phyloP scores from a whole-genome alignment of 73 alveolate species.

The Tetrahymena borealis region DNA sequence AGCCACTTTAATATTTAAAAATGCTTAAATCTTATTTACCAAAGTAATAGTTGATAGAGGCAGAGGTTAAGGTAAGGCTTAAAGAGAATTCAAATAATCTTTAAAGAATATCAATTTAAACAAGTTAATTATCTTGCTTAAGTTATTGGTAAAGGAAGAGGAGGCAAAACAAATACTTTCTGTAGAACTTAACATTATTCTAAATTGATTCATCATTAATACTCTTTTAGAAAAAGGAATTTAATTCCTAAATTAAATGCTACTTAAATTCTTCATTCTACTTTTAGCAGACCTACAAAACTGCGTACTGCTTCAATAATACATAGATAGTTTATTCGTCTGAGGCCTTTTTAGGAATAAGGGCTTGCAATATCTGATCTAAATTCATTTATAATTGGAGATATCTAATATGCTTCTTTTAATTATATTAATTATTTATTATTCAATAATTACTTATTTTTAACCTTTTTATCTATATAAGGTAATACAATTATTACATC shows the following conservation, averaged over 20 bases:
- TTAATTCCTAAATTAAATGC: background rate
- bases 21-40: background rate
- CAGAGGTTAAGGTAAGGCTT: background rate
- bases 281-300: background rate
- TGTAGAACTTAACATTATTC: background rate
- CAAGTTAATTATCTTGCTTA: background rate
- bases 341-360: background rate
- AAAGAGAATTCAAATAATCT: background rate
- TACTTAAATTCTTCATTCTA: background rate
- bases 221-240: background rate
- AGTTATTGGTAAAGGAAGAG: background rate
- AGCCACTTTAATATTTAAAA: background rate
- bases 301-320: background rate
- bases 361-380: background rate
- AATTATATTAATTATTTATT: too few species aligned
- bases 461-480: too few species aligned
- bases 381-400: background rate
- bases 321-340: background rate
- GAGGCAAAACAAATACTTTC: background rate
- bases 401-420: too few species aligned
- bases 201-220: background rate
- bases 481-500: too few species aligned
- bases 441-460: too few species aligned
- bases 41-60: background rate
- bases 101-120: background rate